phyloP scores from a whole-genome alignment of 805 yeast genomes.

The Saturnispora dispora region DNA sequence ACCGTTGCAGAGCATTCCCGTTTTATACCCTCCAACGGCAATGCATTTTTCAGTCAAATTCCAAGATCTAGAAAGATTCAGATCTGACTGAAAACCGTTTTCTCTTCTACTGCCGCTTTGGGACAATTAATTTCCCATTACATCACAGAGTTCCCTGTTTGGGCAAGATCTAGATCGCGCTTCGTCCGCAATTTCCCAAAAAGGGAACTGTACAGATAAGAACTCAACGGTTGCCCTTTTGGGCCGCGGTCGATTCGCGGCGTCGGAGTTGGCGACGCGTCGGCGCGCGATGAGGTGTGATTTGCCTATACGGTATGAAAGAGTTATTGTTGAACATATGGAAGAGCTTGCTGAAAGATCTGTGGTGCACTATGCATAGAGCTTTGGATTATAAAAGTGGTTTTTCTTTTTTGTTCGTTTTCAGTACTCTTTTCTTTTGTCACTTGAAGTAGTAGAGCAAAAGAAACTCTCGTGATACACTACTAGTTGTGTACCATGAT shows the following conservation, averaged over 20 bases:
- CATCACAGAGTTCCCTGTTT: not conserved
- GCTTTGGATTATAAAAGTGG: too few relatives aligned
- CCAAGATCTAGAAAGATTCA: not conserved
- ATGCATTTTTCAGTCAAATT: not conserved
- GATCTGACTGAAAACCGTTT: not conserved
- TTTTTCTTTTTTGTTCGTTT: too few relatives aligned
- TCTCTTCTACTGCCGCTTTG: not conserved
- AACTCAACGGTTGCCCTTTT: not conserved
- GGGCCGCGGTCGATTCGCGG: slow-evolving; percentile 1
- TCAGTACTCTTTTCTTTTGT: too few relatives aligned
- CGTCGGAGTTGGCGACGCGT: slow-evolving; percentile 4
- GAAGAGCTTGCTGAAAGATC: too few relatives aligned
- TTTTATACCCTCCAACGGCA: not conserved
- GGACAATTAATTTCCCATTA: not conserved
- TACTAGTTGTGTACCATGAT: too few relatives aligned
- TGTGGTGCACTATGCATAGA: too few relatives aligned
- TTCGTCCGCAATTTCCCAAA: not conserved
- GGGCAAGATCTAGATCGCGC: not conserved
- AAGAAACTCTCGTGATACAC: too few relatives aligned
- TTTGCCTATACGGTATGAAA: not conserved
- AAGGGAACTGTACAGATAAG: not conserved
- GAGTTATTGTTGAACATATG: not conserved
- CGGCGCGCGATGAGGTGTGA: not conserved
- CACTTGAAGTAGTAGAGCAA: too few relatives aligned
- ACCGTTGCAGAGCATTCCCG: not conserved